Conservation (phyloP, 2,329 filamentous ascomycete species). For the Cytospora chrysosperma region DNA sequence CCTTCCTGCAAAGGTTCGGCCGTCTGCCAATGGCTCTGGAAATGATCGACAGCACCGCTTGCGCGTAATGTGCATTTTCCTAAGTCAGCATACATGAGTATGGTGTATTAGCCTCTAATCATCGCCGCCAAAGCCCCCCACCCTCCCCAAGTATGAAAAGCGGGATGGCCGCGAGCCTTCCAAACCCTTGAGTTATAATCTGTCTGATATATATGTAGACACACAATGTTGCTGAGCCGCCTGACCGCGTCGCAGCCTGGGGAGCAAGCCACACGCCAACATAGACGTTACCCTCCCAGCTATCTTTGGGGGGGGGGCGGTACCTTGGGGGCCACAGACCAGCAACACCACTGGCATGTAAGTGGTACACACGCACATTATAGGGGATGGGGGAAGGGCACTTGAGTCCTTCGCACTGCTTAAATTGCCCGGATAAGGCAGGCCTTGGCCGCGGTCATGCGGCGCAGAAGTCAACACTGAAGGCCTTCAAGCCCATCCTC, state of each 20-base stretch:
- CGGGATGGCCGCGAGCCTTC: background rate
- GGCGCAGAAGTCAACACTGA: background rate
- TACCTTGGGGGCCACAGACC: background rate
- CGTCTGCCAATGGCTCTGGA: background rate
- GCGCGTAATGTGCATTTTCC: background rate
- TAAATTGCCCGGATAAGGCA: background rate
- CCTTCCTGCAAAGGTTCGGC: background rate
- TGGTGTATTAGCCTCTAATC: background rate
- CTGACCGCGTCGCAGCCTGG: background rate
- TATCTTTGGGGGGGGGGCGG: no score
- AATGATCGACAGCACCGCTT: background rate
- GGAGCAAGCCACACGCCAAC: background rate
- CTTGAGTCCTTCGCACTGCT: background rate
- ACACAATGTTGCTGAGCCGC: background rate
- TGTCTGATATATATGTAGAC: background rate
- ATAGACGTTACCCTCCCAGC: no score
- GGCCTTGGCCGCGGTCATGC: background rate
- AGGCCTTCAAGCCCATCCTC: background rate
- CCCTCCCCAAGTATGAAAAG: no score
- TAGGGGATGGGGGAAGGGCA: no score
- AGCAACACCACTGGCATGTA: background rate
- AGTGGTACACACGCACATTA: background rate
- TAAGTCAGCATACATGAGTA: no score
- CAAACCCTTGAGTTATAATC: background rate
- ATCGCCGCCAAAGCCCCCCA: no score